phyloP scores from a whole-genome alignment of 2,329 filamentous ascomycete genomes.

The Hypoxylon sp. region DNA sequence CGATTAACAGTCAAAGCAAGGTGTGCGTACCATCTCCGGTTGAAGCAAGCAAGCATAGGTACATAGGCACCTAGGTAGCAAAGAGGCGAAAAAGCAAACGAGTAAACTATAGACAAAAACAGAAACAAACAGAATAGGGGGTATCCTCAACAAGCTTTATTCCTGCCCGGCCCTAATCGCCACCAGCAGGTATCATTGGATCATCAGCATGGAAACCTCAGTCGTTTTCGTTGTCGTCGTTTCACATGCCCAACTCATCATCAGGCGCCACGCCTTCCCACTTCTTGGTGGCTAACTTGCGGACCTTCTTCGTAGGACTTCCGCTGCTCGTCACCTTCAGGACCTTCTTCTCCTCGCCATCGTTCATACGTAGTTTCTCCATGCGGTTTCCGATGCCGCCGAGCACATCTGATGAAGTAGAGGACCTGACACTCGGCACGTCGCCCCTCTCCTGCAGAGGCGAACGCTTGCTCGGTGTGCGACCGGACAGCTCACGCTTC shows the following conservation, averaged over 20 bases:
- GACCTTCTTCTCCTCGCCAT: constrained; percentile 35
- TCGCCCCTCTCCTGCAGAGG: constrained; percentile 71
- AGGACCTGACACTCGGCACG: constrained; percentile 45
- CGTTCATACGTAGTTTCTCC: constrained; percentile 66
- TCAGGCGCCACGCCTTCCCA: constrained; percentile 61
- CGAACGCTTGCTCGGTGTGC: constrained; percentile 74
- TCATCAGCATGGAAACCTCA: neutral
- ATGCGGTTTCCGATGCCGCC: constrained; percentile 63
- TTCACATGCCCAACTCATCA: constrained; percentile 60
- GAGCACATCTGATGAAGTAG: constrained; percentile 42
- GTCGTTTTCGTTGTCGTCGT: neutral
- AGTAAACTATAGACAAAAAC: constrained; percentile 12
- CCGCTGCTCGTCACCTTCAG: constrained; percentile 54
- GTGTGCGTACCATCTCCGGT: neutral
- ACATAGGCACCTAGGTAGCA: neutral
- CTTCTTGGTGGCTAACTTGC: constrained; percentile 63
- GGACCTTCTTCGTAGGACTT: constrained; percentile 68
- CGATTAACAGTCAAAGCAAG: neutral
- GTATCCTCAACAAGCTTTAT: constrained; percentile 33
- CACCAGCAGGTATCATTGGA: neutral
- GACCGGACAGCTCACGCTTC: constrained; percentile 74
- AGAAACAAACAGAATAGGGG: constrained; percentile 21
- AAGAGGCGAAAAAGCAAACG: constrained; percentile 5
- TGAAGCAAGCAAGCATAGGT: neutral
- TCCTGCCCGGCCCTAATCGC: constrained; percentile 5